These are phyloP conservation scores for Ballota nigra DNA, from an alignment of 257 asterid species.

Conservation along the genomic window DNA sequence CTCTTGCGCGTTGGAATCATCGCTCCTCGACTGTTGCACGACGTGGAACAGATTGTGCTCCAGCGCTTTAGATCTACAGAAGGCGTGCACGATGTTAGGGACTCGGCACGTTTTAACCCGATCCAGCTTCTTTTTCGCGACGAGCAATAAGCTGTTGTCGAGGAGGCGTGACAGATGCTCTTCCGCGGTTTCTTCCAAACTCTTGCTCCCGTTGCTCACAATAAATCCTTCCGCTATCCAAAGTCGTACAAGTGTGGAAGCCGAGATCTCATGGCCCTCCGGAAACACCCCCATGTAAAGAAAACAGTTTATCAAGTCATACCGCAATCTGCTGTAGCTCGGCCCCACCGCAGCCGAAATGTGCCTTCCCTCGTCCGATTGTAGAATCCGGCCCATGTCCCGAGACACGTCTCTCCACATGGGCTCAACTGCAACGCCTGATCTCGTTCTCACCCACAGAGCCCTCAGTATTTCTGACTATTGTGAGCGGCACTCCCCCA, in stretches of 20 bases:
- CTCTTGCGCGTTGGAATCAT: background rate
- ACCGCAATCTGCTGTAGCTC: background rate
- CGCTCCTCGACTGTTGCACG: background rate
- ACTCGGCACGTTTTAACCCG: background rate
- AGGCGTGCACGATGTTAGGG: background rate
- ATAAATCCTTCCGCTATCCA: background rate
- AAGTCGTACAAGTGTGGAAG: background rate
- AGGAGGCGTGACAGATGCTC: background rate
- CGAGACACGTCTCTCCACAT: background rate
- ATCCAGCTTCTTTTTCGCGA: background rate
- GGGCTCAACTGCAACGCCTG: background rate
- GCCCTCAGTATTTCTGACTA: background rate
- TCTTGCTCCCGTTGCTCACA: background rate
- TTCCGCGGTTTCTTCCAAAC: background rate
- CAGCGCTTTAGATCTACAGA: background rate
- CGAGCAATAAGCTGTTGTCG: background rate
- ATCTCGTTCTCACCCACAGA: fast-evolving
- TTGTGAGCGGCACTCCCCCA: background rate
- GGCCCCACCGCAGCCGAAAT: background rate
- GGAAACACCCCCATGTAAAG: too few relatives aligned
- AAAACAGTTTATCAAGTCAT: background rate
- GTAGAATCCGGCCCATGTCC: too few relatives aligned
- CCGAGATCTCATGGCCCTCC: background rate
- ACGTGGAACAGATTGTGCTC: background rate
- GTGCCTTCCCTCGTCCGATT: background rate